These are phyloP conservation scores for Rhododendron williamsianum DNA, from an alignment of 148 eudicot species.

Conservation along the genomic window DNA sequence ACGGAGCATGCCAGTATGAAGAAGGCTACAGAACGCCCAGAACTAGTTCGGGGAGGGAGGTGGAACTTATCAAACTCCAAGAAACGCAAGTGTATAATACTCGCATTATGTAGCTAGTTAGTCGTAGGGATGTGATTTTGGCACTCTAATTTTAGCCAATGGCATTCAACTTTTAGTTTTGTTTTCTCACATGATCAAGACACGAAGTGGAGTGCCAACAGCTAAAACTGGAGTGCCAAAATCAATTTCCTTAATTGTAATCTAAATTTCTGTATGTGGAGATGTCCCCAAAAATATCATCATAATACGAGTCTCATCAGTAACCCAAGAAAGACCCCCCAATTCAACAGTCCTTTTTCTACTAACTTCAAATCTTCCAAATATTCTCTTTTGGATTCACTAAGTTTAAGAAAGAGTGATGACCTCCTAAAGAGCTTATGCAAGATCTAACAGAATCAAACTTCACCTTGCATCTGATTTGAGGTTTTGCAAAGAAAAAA, in stretches of 20 bases:
- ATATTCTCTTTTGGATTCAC: background rate
- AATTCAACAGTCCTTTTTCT: background rate
- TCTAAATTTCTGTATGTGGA: background rate
- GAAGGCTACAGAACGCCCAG: background rate
- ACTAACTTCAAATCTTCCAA: background rate
- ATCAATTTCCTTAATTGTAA: background rate
- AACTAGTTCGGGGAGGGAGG: background rate
- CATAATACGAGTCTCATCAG: background rate
- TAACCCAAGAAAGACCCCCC: background rate
- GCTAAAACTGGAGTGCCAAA: no score
- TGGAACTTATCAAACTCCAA: background rate
- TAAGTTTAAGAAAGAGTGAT: background rate
- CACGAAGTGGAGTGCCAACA: no score
- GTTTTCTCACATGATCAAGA: no score
- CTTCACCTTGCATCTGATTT: background rate
- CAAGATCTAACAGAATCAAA: background rate
- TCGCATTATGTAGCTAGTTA: background rate
- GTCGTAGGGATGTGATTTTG: no score
- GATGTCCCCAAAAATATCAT: background rate
- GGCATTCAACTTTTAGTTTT: no score
- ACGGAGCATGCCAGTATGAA: background rate
- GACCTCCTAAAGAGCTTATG: background rate
- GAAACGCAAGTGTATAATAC: background rate
- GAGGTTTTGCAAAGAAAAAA: background rate
- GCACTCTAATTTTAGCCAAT: no score